Conservation (phyloP, 495 filamentous ascomycete genomes). For the Cenococcum geophilum region DNA sequence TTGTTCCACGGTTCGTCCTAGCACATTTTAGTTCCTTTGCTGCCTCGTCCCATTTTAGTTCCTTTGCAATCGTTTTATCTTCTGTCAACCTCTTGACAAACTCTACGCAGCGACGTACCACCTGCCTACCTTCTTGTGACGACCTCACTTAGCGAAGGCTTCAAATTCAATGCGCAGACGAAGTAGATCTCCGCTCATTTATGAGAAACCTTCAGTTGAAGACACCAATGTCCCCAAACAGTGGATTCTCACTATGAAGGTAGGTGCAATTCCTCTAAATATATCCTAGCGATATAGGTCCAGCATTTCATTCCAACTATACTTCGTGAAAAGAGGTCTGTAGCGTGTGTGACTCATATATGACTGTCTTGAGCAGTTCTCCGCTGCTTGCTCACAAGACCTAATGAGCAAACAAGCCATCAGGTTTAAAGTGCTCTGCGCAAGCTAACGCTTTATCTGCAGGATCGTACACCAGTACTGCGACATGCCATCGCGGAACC, state of each 20-base stretch:
- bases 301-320: too few relatives aligned
- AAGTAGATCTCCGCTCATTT: background rate
- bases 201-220: background rate
- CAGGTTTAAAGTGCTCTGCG: background rate
- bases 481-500: slow-evolving; percentile 15
- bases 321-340: too few relatives aligned
- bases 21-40: background rate
- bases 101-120: background rate
- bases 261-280: slow-evolving; percentile 11
- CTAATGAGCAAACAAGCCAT: background rate
- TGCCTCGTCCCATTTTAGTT: background rate
- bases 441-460: background rate
- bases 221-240: background rate
- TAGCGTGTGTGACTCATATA: too few relatives aligned
- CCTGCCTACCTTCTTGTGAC: background rate
- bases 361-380: too few relatives aligned
- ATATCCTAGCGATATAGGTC: background rate
- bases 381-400: background rate
- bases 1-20: background rate
- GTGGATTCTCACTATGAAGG: slow-evolving; percentile 15
- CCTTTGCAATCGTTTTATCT: background rate
- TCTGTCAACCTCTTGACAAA: background rate
- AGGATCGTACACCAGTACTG: slow-evolving; percentile 10
- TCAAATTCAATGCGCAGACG: background rate
- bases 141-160: background rate